phyloP scores from a whole-genome alignment of 306 rosid genomes.

The Fagus sylvatica region DNA sequence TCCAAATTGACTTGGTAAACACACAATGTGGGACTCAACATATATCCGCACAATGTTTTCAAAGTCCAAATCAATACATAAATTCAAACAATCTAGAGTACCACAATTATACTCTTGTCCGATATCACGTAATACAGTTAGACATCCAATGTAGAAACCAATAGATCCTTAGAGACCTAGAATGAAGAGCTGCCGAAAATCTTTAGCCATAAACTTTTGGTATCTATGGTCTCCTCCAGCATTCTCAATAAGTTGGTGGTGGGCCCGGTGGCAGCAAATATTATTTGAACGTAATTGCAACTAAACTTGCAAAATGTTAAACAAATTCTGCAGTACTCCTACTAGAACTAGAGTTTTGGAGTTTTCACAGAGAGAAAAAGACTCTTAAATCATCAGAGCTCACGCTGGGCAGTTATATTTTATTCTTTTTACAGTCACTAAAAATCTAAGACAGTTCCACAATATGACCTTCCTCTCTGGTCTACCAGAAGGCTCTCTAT shows the following conservation, averaged over 20 bases:
- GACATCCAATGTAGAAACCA: neutral
- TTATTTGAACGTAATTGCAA: neutral
- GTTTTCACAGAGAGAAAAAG: neutral
- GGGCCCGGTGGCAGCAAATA: neutral
- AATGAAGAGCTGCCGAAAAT: neutral
- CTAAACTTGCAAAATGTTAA: neutral
- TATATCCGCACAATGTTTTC: too few relatives aligned
- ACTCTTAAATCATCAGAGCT: neutral
- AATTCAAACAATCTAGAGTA: too few relatives aligned
- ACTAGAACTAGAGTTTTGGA: neutral
- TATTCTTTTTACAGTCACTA: neutral
- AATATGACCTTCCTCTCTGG: neutral
- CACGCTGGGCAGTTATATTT: neutral
- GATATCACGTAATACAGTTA: neutral
- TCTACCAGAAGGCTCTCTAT: neutral
- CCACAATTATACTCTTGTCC: neutral
- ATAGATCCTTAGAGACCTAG: neutral
- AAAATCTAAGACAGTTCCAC: neutral
- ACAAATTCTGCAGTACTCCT: neutral
- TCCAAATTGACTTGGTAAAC: too few relatives aligned
- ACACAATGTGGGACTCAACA: too few relatives aligned
- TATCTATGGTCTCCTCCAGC: neutral
- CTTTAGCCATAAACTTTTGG: neutral
- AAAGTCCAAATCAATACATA: too few relatives aligned
- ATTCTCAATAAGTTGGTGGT: neutral